Base-by-base conservation (phyloP, 2,329 filamentous ascomycete species). In the Cyphellophora europaea region DNA sequence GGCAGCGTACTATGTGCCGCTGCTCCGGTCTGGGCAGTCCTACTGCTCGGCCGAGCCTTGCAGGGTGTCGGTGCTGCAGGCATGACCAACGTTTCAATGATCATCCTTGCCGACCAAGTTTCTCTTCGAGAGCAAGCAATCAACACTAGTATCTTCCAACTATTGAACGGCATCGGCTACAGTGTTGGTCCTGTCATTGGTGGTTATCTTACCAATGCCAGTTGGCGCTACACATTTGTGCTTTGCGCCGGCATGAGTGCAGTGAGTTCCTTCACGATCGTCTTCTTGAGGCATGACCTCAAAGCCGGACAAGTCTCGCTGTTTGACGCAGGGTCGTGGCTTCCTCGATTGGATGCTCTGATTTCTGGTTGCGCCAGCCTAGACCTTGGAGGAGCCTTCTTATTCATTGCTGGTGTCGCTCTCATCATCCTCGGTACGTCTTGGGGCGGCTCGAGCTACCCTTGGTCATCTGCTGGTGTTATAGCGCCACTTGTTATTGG, bases 191-290 rank as follows among this genome's bases (percentile, higher is more conserved):
- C 78, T 0, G 66, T 79, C 2, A 58, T 79, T 15, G 78, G 78
- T 27, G 76, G 62, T 44, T 59, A 47, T 38, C 59, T 77, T 10
- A 71, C 71, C 13, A 57, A 62, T 21, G 55, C 63, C 3, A 68
- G 65, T 43, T 82, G 78, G 77, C 61, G 77, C 32, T 82, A 79
- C 67, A 77, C 74, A 49, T 82, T 82, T 33, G 44, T 42, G 3
- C 32, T 47, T 15, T 35, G 38, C 15, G 34, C 41, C 11, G 38
- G 44, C 19, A 27, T 47, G 12, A 37, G 41, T 5, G 41, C 32
- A 11, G 15, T 47, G 11, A 40, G 38, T 37, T 23, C 39, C n/a
- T 39, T 74, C 27, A 62, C 73, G 32, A 35, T 47, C 19, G 71
- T 72, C 47, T 54, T 77, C 35, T 45, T 80, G 19, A 65, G 74